Base-by-base conservation (phyloP, 148 eudicot genomes). In the Pharnaceum exiguum region DNA sequence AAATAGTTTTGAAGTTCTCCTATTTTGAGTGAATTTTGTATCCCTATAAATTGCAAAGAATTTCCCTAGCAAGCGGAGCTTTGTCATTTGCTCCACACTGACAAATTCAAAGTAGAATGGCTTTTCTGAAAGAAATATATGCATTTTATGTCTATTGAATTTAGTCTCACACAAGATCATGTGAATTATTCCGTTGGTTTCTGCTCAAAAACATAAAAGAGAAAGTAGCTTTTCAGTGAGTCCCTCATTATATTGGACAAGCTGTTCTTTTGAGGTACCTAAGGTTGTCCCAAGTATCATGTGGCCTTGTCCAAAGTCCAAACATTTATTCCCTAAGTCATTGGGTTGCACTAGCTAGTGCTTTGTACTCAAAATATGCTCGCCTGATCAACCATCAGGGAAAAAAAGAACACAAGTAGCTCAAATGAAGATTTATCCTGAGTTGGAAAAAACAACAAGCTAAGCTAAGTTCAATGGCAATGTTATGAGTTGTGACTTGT, bases 41-140 rank as follows among this genome's bases (percentile, higher is more conserved):
- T 58, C 49, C 18, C 62, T 58, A 28, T 44, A 44, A 58, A 31
- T 30, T 31, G 52, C 63, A 45, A 49, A 30, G 21, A 39, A 59
- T 25, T 10, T 58, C 19, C 52, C 8, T 45, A 15, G 45, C 5
- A 16, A 58, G 29, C n/a, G 29, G 38, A 18, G 32, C 50, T 58
- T 47, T n/a, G n/a, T 12, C 17, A 43, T 11, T 43, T 45, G 16
- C 22, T 13, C 8, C 7, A 2, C 19, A 16, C 7, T 42, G 19
- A 17, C 21, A 31, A 51, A 16, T 50, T 1, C 23, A 29, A 50
- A 29, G 7, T n/a, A 26, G 2, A 10, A 49, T 37, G n/a, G n/a
- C n/a, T n/a, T 6, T 9, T 5, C 3, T 5, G 40, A 10, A 10
- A 50, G 17, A 11, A 11, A 27, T 19, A n/a, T 51, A 9, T 60